Percentiles rank a stretch among this genome's conserved stretches.
Conservation (phyloP, 176 grass and related monocot genomes). For the Triticum turgidum region DNA sequence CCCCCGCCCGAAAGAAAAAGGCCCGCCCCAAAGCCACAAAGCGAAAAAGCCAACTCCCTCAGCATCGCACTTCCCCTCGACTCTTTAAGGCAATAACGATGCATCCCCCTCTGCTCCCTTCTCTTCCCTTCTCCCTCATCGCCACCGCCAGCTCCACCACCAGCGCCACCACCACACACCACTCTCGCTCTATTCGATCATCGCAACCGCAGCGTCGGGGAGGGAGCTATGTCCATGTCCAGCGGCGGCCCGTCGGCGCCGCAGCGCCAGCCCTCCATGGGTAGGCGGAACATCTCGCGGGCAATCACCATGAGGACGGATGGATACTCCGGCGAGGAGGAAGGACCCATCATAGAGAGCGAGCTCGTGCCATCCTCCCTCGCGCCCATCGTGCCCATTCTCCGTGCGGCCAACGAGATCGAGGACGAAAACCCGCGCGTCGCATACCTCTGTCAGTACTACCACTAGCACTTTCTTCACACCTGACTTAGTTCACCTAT, state of each 20-base stretch:
- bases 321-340: slow-evolving; percentile 36
- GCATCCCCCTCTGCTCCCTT: slow-evolving; percentile 29
- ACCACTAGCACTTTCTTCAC: too few species aligned
- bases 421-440: slow-evolving; percentile 74
- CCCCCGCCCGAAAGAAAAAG: not conserved
- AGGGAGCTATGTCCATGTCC: slow-evolving; percentile 33
- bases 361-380: slow-evolving; percentile 85
- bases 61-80: too few species aligned
- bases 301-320: slow-evolving; percentile 34
- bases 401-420: slow-evolving; percentile 96
- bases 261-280: slow-evolving; percentile 20
- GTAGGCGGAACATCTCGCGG: slow-evolving; percentile 33
- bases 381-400: slow-evolving; percentile 73
- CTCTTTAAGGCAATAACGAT: slow-evolving; percentile 15
- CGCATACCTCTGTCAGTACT: slow-evolving; percentile 76
- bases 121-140: slow-evolving; percentile 8
- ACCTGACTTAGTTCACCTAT: too few species aligned
- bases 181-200: slow-evolving; percentile 3
- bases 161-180: not conserved
- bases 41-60: slow-evolving; percentile 29
- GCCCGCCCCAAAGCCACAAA: slow-evolving; percentile 16
- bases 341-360: slow-evolving; percentile 43
- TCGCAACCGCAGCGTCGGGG: not conserved
- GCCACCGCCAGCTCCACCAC: not conserved
- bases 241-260: slow-evolving; percentile 4